These are phyloP conservation scores for Dioszegia crocea DNA, from an alignment of 768 basidiomycete genomes.

Conservation along the genomic window DNA sequence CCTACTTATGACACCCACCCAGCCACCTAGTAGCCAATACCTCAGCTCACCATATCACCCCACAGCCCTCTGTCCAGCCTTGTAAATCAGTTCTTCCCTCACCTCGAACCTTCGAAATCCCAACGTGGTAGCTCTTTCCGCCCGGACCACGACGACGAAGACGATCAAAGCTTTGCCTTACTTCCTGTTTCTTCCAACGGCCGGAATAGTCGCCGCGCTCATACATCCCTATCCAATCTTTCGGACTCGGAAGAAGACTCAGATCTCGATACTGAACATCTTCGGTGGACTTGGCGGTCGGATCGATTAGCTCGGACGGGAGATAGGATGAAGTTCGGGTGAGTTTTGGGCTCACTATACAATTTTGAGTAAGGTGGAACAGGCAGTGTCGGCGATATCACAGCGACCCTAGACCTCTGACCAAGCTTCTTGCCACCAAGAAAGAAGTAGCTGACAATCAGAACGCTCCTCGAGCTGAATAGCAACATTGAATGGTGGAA, in stretches of 20 bases:
- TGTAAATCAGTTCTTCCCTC: conserved; percentile 1
- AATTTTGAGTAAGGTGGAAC: too few relatives aligned
- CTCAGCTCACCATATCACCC: background rate
- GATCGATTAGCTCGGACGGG: conserved; percentile 21
- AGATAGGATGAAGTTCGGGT: conserved; percentile 50
- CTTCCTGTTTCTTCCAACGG: background rate
- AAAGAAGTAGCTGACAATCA: conserved; percentile 19
- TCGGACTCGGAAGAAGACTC: background rate
- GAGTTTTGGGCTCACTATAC: too few relatives aligned
- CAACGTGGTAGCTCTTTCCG: background rate
- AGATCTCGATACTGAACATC: background rate
- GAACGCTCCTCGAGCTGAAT: conserved; percentile 49
- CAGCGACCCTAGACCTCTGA: too few relatives aligned
- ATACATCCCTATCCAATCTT: background rate
- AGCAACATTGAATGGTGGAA: conserved; percentile 51
- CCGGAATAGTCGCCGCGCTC: background rate
- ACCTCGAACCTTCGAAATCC: too few relatives aligned
- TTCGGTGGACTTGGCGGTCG: conserved; percentile 33
- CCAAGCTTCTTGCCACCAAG: too few relatives aligned
- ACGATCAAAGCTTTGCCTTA: background rate
- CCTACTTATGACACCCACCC: too few relatives aligned
- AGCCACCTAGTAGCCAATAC: too few relatives aligned
- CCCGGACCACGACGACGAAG: background rate
- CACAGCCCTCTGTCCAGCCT: background rate
- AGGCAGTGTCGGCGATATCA: too few relatives aligned